Base-by-base conservation (phyloP, 1,139 yeast genomes). In the Nakaseomyces bracarensis region DNA sequence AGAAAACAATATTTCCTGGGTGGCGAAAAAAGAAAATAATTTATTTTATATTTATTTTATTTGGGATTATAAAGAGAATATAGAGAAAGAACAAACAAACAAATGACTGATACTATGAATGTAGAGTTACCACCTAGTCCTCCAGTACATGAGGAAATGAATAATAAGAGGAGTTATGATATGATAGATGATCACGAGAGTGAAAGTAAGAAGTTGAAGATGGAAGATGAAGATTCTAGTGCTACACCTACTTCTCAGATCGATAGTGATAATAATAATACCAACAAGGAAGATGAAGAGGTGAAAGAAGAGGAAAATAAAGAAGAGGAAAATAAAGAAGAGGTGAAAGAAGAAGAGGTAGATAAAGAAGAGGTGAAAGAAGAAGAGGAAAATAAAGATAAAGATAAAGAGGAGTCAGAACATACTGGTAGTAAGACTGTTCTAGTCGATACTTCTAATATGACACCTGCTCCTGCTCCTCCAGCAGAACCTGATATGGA, bases 401-500 rank as follows among this genome's bases (percentile, higher is more conserved):
- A 28, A 14, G 27, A 25, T 6, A 16, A 11, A 19, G 19, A 26
- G 13, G 30, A 38, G 11, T 20, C 36, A n/a, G n/a, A n/a, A n/a
- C n/a, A n/a, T n/a, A n/a, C n/a, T n/a, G n/a, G n/a, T 3, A 37
- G 33, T 9, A 18, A 13, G 33, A 26, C 22, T 9, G 36, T 30
- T 29, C 20, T 39, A 22, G 27, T 20, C 39, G 29, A 41, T 10
- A 35, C 34, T 21, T 36, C 34, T 11, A 36, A 40, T 26, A 33
- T 33, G 29, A 43, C 36, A 5, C 85, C 89, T 2, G 89, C 87
- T 2, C 87, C 89, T 3, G 71, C 74, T 43, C 89, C 89, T 2
- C 74, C 83, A 1, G 58, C 70, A 5, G 87, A 81, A 56, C 87
- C 89, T 0, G 86, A 80, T 54, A 73, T 79, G 79, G 57, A 74